These are phyloP conservation scores for Talaromyces sp. DNA, from an alignment of 2,329 filamentous ascomycete genomes.

Conservation along the genomic window DNA sequence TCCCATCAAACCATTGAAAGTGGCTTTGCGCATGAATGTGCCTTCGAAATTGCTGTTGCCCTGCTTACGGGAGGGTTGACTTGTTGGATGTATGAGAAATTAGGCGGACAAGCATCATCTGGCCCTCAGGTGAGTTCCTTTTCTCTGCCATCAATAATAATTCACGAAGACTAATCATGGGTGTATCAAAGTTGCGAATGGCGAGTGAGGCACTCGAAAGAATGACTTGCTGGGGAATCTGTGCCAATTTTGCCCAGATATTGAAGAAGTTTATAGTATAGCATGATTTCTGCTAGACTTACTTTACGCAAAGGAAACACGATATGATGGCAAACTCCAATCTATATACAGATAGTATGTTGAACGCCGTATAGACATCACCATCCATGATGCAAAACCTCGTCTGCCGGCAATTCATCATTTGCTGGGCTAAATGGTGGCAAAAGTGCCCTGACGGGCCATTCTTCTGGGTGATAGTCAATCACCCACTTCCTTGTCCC, in stretches of 20 bases:
- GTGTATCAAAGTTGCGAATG: not conserved
- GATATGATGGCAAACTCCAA: not conserved
- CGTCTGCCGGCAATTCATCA: not conserved
- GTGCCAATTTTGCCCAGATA: not conserved
- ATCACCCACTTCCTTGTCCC: not conserved
- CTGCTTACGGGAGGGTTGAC: constrained; percentile 15
- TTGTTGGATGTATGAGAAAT: constrained; percentile 19
- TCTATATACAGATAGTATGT: not conserved
- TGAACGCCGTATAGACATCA: not conserved
- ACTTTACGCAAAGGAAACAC: not conserved
- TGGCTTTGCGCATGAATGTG: constrained; percentile 2
- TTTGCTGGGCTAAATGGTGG: not conserved
- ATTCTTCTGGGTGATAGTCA: not conserved
- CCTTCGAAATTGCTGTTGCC: constrained; percentile 16
- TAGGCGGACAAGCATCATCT: constrained; percentile 9
- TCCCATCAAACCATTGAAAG: constrained; percentile 12
- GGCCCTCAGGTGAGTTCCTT: not conserved
- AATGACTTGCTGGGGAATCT: not conserved
- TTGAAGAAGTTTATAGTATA: constrained; percentile 1
- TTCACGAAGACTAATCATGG: not conserved
- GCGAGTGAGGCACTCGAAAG: not conserved
- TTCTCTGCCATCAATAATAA: not conserved
- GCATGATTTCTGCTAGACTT: not conserved
- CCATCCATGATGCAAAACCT: not conserved
- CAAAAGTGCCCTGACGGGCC: not conserved